These are phyloP conservation scores for Amanita pseudoporphyria DNA, from an alignment of 768 basidiomycete species.

Conservation along the genomic window DNA sequence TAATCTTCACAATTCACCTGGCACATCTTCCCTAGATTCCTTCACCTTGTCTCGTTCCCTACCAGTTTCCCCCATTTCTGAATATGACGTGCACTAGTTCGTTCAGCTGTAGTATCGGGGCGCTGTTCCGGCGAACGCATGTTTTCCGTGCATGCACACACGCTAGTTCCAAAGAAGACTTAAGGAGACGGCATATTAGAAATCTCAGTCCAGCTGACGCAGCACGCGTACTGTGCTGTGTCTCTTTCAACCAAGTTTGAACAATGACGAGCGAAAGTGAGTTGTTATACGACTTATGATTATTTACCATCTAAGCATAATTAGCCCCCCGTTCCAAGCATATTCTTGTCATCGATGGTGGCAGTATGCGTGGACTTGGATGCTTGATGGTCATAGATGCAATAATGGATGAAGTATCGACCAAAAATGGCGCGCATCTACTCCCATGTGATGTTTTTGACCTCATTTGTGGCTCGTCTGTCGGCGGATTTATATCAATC, in stretches of 20 bases:
- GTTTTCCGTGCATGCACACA: no score
- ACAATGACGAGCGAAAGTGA: background rate
- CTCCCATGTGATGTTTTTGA: slow-evolving; percentile 22
- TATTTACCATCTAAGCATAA: background rate
- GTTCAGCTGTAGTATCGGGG: no score
- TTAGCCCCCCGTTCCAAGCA: background rate
- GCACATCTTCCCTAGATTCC: no score
- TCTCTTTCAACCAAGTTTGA: background rate
- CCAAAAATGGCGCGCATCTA: slow-evolving; percentile 13
- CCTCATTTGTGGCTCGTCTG: slow-evolving; percentile 20
- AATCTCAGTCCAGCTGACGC: no score
- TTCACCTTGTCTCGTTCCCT: no score
- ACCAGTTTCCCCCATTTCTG: no score
- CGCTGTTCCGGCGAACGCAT: no score
- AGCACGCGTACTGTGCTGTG: background rate
- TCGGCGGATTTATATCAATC: slow-evolving; percentile 18
- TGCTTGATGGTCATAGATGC: slow-evolving; percentile 16
- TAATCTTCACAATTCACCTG: no score
- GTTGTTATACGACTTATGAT: background rate
- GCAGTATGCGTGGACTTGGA: slow-evolving; percentile 18
- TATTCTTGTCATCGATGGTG: slow-evolving; percentile 20
- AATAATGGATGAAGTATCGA: slow-evolving; percentile 13
- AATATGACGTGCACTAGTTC: no score
- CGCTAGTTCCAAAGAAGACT: no score
- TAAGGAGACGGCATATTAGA: no score